A percentile compares a stretch with the other conserved stretches of the same genome.
phyloP scores from a whole-genome alignment of 495 filamentous ascomycete species.

The Sordaria brevicollis region DNA sequence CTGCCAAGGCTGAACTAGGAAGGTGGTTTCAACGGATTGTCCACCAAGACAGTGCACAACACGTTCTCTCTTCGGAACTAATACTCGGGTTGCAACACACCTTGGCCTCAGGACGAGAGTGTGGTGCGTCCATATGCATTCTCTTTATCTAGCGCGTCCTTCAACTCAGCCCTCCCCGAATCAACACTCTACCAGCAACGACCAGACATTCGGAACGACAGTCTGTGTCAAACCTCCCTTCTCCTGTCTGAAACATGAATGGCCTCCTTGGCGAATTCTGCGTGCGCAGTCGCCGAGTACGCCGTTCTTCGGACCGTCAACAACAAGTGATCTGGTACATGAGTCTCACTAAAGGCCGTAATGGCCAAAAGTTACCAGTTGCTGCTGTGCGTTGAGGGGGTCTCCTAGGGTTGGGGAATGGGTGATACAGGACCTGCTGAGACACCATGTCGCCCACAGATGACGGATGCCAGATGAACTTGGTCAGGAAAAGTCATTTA shows the following conservation, averaged over 20 bases:
- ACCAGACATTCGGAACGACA: neutral
- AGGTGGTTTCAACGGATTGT: neutral
- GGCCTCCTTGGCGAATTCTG: neutral
- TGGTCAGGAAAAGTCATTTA: constrained; percentile 2
- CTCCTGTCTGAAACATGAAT: neutral
- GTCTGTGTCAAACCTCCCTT: neutral
- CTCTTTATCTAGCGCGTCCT: neutral
- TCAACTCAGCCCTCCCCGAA: neutral
- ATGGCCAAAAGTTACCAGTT: neutral
- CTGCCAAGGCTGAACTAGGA: neutral
- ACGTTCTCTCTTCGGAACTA: neutral
- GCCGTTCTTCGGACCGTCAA: neutral
- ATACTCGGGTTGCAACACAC: neutral
- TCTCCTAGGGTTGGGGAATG: neutral
- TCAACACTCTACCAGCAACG: neutral
- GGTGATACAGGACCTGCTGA: constrained; percentile 9
- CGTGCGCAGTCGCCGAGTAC: neutral
- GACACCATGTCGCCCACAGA: constrained; percentile 16
- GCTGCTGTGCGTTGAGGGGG: neutral
- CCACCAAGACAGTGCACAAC: neutral
- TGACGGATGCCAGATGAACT: constrained; percentile 4
- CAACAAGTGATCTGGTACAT: neutral
- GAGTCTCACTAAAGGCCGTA: neutral
- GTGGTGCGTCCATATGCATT: neutral
- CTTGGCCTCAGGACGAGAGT: neutral